Evolutionary conservation across 257 asterid genomes (phyloP), one percentile per base, ranked within the genome.

Genomic region (Rauvolfia tetraphylla): DNA sequence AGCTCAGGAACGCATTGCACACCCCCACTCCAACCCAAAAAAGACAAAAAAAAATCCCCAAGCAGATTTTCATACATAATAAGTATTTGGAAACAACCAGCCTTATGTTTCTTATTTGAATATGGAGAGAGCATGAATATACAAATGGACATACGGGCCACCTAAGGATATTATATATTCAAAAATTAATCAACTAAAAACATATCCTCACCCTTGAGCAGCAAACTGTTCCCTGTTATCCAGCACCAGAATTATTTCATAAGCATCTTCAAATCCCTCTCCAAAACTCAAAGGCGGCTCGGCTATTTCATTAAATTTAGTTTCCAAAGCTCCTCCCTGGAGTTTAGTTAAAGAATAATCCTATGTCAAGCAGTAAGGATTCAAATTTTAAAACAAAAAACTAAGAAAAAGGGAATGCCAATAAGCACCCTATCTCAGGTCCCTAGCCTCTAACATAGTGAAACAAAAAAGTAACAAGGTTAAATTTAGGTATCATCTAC

Each of bases 161-260:
- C 25, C 12, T 36, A 42, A 25, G 22, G 59, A 36, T 76, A 78
- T 41, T 61, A 79, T 36, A 78, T 51, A n/a, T 49, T 59, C 42
- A 22, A 15, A 72, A 17, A 63, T 39, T 27, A 58, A 59, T 58
- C 39, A 27, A 58, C 23, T 15, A 29, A 46, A 41, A 2, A 49
- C 31, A 62, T 48, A 62, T 53, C 62, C 93, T 88, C 83, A 92
- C 99, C 97, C 97, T 80, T 82, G 87, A 33, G 81, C 85, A 84
- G 96, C 91, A 79, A 95, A 95, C 48, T 91, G 95, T 83, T 95
- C 99, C 81, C 99, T 89, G 72, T 93, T 85, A 87, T 95, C 99
- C 79, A 95, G 86, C 84, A 95, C 83, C 88, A 95, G 78, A 78
- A 89, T 67, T 72, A 95, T 93, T 85, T 85, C 94, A 86, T 92